Evolutionary conservation across 352 stramenopile genomes (phyloP), one percentile per base, ranked within the genome.

Genomic region (Stramenopiles sp.): DNA sequence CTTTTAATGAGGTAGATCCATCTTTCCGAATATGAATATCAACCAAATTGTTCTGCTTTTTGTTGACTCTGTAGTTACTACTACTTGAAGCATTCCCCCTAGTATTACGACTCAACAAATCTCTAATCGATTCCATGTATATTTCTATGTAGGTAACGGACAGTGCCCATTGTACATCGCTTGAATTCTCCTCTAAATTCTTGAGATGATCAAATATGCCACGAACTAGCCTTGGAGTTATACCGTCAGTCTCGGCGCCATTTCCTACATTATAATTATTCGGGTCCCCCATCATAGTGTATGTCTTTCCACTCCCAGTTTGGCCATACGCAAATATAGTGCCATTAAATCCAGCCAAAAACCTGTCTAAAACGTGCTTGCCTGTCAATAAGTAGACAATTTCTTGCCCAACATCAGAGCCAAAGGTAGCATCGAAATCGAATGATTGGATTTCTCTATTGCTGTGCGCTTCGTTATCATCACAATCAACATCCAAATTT

Each of bases 91-190:
- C 22, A 78, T 33, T 78, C 22, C 22, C 22, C 4, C 4, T 78
- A 31, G 4, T 33, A 33, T 33, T 33, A 33, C 71, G 71, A 82
- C 96, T 91, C 0, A 93, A 83, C 30, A 94, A 81, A 76, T 94
- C 90, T 7, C 89, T 88, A 32, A 94, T 90, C 55, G 91, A 87
- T 82, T 94, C 90, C 89, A 93, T 92, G 86, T 94, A 94, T 39
- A 94, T 94, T 84, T 94, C 90, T 1, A 94, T 86, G 83, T 93
- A 92, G 0, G 89, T 93, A 0, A 84, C 67, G 14, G 25, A 82
- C 55, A 95, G 14, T 78, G 30, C 14, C 71, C 71, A 78, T 78
- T 78, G 71, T 31, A 31, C 14, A 14, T 78, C 71, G 22, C 30
- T 14, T 14, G 30, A 4, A 55, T 55, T 55, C 4, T 55, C 39